phyloP scores from a whole-genome alignment of 306 rosid species.

The Cicer arietinum region DNA sequence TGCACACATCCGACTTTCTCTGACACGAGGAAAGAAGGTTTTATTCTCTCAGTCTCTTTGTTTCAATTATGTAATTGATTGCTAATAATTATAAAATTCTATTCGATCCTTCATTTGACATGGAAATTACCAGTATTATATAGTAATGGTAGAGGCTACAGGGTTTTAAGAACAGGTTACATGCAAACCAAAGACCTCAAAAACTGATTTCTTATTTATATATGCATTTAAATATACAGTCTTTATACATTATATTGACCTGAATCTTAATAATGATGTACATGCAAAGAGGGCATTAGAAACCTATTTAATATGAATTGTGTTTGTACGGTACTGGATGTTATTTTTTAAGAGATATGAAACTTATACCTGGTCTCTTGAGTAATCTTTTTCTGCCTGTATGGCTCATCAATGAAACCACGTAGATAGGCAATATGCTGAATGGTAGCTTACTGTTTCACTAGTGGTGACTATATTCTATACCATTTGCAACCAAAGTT shows the following conservation, averaged over 20 bases:
- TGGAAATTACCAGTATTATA: conserved; percentile 4
- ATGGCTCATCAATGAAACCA: conserved; percentile 15
- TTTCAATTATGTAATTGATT: conserved; percentile 5
- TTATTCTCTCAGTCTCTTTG: conserved; percentile 20
- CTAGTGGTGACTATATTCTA: conserved; percentile 19
- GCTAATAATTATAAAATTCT: background rate
- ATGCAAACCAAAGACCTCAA: background rate
- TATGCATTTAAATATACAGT: background rate
- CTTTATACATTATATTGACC: conserved; percentile 13
- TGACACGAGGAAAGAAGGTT: conserved; percentile 81
- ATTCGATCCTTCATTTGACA: background rate
- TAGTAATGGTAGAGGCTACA: conserved; percentile 3
- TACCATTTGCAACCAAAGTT: conserved; percentile 12
- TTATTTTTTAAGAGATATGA: background rate
- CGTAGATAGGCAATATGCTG: conserved; percentile 12
- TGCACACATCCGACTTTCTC: conserved; percentile 76
- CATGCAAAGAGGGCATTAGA: background rate
- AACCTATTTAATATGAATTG: conserved; percentile 7
- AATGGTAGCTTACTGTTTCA: conserved; percentile 17
- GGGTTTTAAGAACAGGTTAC: conserved; percentile 2
- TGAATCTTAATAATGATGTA: background rate
- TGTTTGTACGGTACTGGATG: background rate
- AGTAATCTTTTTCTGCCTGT: conserved; percentile 4
- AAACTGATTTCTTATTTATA: background rate
- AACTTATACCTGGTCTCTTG: conserved; percentile 2